Percentiles rank a stretch among this genome's conserved stretches.
These are phyloP conservation scores for Artomyces pyxidatus DNA, from an alignment of 768 basidiomycete genomes.

Conservation along the genomic window DNA sequence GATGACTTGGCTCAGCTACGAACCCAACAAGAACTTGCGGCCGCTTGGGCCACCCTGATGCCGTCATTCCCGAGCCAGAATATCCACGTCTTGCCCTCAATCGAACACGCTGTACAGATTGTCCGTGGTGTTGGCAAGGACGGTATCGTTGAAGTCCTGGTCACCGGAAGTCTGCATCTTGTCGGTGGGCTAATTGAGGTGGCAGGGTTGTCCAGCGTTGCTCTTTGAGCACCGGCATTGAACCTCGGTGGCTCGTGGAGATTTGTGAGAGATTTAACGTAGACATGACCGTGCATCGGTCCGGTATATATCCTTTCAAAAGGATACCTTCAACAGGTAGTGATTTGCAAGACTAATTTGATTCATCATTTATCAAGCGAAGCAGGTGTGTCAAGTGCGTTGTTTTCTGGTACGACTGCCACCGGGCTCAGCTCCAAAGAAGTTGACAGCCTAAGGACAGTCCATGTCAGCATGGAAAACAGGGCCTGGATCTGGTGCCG, in stretches of 20 bases:
- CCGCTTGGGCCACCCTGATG: constrained; percentile 60
- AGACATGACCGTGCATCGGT: not conserved
- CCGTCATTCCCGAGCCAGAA: constrained; percentile 51
- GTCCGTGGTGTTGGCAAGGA: constrained; percentile 36
- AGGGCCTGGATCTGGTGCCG: constrained; percentile 2
- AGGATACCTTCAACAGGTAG: constrained; percentile 30
- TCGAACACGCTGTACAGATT: constrained; percentile 79
- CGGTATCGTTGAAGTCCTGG: constrained; percentile 53
- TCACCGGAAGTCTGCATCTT: constrained; percentile 88
- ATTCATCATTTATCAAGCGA: not conserved
- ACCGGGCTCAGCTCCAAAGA: constrained; percentile 33
- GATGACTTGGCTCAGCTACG: constrained; percentile 58
- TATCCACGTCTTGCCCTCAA: constrained; percentile 76
- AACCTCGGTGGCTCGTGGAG: too few relatives aligned
- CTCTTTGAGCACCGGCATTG: constrained; percentile 37
- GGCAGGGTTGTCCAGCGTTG: constrained; percentile 66
- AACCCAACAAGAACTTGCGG: constrained; percentile 68
- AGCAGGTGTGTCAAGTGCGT: constrained; percentile 8
- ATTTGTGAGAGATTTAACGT: not conserved
- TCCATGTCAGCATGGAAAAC: not conserved
- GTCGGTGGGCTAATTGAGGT: constrained; percentile 93
- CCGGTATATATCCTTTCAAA: not conserved
- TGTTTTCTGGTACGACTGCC: constrained; percentile 19
- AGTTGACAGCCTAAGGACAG: constrained; percentile 46
- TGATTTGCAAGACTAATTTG: constrained; percentile 3